Evolutionary conservation across 2,329 filamentous ascomycete species (phyloP), one percentile per base, ranked within the genome.

Genomic region (Coniochaeta sp.): DNA sequence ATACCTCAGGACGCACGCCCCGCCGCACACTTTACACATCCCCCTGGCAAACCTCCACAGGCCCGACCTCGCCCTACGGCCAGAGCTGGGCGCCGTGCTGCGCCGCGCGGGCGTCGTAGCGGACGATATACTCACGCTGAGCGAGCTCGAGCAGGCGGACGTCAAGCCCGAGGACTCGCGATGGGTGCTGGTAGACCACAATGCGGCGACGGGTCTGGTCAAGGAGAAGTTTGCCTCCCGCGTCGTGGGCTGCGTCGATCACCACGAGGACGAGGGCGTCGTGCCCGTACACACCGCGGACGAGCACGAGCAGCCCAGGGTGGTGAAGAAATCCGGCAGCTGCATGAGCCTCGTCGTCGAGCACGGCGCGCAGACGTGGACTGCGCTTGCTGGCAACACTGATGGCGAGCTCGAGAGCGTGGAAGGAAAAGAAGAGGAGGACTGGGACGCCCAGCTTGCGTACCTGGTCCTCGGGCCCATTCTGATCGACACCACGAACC

Each of bases 111-210:
- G 81, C 36, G 77, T 91, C 3, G 71, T 77, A 1, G 72, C 81
- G 2, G 75, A 76, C 6, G 86, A 92, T 63, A 77, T 95, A 0
- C 79, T 92, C 60, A 93, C 80, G 10, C 71, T 84, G 16, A 78
- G 76, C 4, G 78, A 81, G n/a, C 75, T 83, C 0, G 77, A 78
- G 1, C 66, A 32, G 65, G 67, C 47, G 54, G 64, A 66, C 3
- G 69, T 89, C 12, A 66, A 71, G 0, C 77, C 84, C 0, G 77
- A 81, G 28, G 81, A 84, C 55, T 88, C 88, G 1, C 77, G 76
- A 57, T 92, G 89, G 89, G 74, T 91, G 19, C 77, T 95, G 1
- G 89, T 95, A 4, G 90, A 95, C 73, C 91, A 95, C 77, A 95
- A 95, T 69, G 80, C 78, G 0, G 76, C 91, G 55, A 87, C 88